A percentile compares a stretch with the other conserved stretches of the same genome.
These are phyloP conservation scores for Ammopiptanthus mongolicus DNA, from an alignment of 306 rosid genomes.

Conservation along the genomic window DNA sequence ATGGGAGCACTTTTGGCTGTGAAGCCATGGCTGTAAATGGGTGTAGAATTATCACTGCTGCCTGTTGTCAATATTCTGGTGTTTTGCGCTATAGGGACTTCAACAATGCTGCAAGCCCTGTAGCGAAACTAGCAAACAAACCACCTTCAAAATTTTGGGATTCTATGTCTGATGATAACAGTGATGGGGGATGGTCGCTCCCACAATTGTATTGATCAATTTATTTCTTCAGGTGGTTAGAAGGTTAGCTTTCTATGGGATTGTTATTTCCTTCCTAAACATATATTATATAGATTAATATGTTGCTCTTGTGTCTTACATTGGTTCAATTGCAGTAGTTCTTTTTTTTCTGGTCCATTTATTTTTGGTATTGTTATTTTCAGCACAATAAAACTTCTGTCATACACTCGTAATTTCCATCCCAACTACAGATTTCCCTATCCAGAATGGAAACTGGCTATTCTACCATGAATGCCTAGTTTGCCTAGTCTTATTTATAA, in stretches of 20 bases:
- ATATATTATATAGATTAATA: no score
- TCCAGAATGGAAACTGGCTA: neutral
- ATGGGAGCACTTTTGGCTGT: slow-evolving; percentile 17
- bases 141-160: slow-evolving; percentile 60
- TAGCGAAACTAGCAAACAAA: slow-evolving; percentile 15
- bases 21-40: slow-evolving; percentile 66
- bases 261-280: neutral
- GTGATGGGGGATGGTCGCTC: neutral
- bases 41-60: slow-evolving; percentile 43
- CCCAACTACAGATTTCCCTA: neutral
- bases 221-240: neutral
- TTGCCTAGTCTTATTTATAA: neutral
- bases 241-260: neutral
- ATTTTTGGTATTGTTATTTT: neutral
- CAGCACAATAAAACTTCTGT: neutral
- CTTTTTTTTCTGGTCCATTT: neutral
- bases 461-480: neutral
- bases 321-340: neutral
- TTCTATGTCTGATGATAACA: slow-evolving; percentile 25
- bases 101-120: slow-evolving; percentile 36
- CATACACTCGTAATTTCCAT: neutral
- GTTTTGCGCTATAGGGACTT: slow-evolving; percentile 44
- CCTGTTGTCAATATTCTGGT: slow-evolving; percentile 3
- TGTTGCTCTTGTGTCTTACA: no score
- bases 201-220: neutral